Percentiles rank a stretch among this genome's conserved stretches.
phyloP scores from a whole-genome alignment of 805 yeast species.

The Maudiozyma turicensis region DNA sequence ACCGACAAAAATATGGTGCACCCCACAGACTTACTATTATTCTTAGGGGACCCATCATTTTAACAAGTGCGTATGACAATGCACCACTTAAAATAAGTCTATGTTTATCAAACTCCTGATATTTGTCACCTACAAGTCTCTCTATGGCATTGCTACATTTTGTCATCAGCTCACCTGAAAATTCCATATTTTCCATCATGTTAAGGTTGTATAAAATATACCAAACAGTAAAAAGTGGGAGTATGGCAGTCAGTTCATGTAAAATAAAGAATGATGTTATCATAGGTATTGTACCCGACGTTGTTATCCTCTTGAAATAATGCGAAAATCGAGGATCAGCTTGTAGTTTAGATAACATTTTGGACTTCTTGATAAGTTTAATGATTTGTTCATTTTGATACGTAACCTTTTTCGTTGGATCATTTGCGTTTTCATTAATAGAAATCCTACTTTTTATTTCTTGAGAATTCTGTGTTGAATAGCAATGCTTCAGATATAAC shows the following conservation, averaged over 20 bases:
- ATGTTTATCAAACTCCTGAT: conserved; percentile 36
- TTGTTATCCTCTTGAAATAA: conserved; percentile 21
- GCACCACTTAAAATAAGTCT: conserved; percentile 61
- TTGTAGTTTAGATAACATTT: conserved; percentile 18
- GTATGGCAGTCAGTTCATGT: conserved; percentile 68
- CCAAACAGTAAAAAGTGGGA: conserved; percentile 63
- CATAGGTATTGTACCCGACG: conserved; percentile 25
- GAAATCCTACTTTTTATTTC: too few relatives aligned
- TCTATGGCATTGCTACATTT: conserved; percentile 53
- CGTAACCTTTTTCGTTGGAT: background rate
- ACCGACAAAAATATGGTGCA: conserved; percentile 26
- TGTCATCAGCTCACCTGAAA: conserved; percentile 34
- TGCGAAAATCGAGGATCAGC: conserved; percentile 18
- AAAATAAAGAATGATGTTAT: conserved; percentile 54
- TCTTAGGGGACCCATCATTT: conserved; percentile 32
- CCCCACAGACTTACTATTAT: conserved; percentile 27
- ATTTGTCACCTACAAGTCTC: conserved; percentile 34
- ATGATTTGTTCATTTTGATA: conserved; percentile 11
- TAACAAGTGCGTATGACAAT: conserved; percentile 61
- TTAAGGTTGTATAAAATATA: conserved; percentile 49
- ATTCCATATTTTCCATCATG: conserved; percentile 18
- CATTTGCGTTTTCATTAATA: too few relatives aligned
- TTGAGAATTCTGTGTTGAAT: too few relatives aligned
- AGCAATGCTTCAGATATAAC: too few relatives aligned
- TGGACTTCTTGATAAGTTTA: conserved; percentile 20